Conservation (phyloP, 352 stramenopile genomes). For the Saprolegnia parasitica region DNA sequence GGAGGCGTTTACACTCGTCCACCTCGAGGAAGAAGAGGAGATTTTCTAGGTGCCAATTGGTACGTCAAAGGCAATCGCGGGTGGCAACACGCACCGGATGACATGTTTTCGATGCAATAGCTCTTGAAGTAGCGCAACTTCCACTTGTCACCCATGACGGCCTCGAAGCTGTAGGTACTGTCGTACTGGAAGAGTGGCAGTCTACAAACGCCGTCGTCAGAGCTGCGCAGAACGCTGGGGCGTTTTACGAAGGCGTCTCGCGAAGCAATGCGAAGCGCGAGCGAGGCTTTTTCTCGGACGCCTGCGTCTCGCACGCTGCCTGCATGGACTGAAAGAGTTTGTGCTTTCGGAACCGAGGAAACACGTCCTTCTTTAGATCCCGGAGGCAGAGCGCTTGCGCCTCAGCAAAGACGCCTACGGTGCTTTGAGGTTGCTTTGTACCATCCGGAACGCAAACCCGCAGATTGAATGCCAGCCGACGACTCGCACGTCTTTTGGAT, state of each 20-base stretch:
- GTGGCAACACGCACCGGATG: background rate
- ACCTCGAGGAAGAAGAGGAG: conserved; percentile 81
- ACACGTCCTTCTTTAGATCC: conserved; percentile 68
- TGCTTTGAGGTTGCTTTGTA: background rate
- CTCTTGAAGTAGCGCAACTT: conserved; percentile 81
- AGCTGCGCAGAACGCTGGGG: background rate
- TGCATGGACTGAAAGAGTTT: conserved; percentile 75
- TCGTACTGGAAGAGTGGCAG: conserved; percentile 9
- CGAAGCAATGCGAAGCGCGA: background rate
- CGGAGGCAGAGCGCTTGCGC: conserved; percentile 61
- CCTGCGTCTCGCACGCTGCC: conserved; percentile 44
- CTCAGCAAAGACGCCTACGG: conserved; percentile 58
- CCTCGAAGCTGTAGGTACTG: conserved; percentile 34
- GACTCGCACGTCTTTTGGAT: conserved; percentile 56
- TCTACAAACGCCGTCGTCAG: background rate
- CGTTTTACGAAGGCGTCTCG: background rate
- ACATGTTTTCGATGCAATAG: conserved; percentile 77
- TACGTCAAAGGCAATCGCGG: background rate
- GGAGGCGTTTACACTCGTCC: conserved; percentile 77
- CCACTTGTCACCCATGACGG: conserved; percentile 59
- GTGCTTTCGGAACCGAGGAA: conserved; percentile 68
- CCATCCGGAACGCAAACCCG: background rate
- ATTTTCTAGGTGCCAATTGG: conserved; percentile 38
- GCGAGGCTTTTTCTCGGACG: background rate
- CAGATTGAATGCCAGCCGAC: conserved; percentile 15